A percentile compares a stretch with the other conserved stretches of the same genome.
phyloP scores from a whole-genome alignment of 345 rosid species.

The Populus simonii region DNA sequence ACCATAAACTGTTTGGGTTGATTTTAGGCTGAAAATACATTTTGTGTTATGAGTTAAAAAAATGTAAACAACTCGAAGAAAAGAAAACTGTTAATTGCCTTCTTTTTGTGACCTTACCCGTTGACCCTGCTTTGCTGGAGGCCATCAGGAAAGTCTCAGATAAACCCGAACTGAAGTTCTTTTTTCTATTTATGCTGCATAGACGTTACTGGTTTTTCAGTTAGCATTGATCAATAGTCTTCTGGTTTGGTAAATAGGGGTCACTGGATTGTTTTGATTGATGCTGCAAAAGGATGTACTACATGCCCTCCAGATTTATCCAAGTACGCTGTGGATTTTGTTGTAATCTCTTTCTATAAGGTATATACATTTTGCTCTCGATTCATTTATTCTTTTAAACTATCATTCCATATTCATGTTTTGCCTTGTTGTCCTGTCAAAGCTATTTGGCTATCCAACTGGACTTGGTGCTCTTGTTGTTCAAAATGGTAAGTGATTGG shows the following conservation, averaged over 20 bases:
- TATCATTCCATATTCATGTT: constrained; percentile 11
- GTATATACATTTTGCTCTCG: constrained; percentile 12
- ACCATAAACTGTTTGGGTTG: not conserved
- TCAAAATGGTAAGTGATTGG: constrained; percentile 57
- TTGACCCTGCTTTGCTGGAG: not conserved
- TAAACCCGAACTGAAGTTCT: too few species aligned
- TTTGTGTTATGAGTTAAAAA: not conserved
- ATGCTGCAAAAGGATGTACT: constrained; percentile 96
- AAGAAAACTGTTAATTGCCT: not conserved
- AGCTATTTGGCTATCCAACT: constrained; percentile 98
- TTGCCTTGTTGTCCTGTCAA: constrained; percentile 26
- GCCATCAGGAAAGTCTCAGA: not conserved
- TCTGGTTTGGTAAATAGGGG: constrained; percentile 41
- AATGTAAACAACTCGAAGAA: not conserved
- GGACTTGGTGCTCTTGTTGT: constrained; percentile 96
- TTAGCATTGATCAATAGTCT: not conserved
- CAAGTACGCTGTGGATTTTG: constrained; percentile 83
- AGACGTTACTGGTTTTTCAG: not conserved
- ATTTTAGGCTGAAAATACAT: not conserved
- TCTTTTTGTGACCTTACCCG: not conserved
- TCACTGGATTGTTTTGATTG: constrained; percentile 66
- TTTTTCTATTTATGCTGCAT: not conserved
- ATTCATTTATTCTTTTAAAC: constrained; percentile 3
- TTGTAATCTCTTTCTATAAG: constrained; percentile 81
- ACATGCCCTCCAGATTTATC: constrained; percentile 79